These are phyloP conservation scores for Pisolithus marmoratus DNA, from an alignment of 768 basidiomycete species.

Conservation along the genomic window DNA sequence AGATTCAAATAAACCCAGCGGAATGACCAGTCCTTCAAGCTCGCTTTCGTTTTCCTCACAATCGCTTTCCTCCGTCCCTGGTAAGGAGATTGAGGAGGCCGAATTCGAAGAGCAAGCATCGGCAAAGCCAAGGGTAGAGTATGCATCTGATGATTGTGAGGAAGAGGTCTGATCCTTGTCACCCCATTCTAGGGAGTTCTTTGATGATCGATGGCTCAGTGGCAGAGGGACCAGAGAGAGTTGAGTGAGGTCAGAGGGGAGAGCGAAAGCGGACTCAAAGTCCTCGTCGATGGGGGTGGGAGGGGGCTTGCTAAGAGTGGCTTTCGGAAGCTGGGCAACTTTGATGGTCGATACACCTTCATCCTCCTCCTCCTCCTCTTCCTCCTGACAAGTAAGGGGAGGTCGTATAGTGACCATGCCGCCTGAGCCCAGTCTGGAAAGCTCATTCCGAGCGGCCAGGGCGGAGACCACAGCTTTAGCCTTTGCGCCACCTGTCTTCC, in stretches of 20 bases:
- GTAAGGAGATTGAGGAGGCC: constrained; percentile 55
- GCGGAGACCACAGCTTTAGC: constrained; percentile 33
- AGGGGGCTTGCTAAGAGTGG: constrained; percentile 29
- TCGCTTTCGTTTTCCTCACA: constrained; percentile 65
- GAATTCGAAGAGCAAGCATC: constrained; percentile 71
- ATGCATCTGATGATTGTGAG: constrained; percentile 84
- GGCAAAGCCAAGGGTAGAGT: constrained; percentile 72
- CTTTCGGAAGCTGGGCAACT: constrained; percentile 42
- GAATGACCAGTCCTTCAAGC: constrained; percentile 77
- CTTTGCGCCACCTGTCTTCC: constrained; percentile 49
- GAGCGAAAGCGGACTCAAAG: constrained; percentile 76
- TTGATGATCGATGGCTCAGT: constrained; percentile 72
- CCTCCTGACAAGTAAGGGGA: constrained; percentile 43
- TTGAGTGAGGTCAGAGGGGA: constrained; percentile 75
- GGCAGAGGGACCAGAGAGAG: constrained; percentile 78
- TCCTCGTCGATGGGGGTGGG: constrained; percentile 56
- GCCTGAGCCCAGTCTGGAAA: constrained; percentile 23
- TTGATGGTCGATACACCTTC: constrained; percentile 86
- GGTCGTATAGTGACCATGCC: constrained; percentile 55
- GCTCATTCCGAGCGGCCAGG: constrained; percentile 37
- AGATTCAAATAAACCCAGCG: constrained; percentile 69
- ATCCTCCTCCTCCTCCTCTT: constrained; percentile 63
- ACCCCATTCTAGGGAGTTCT: constrained; percentile 80
- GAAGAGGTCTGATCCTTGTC: constrained; percentile 80
- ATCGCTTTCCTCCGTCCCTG: constrained; percentile 68